Percentiles rank a stretch among this genome's conserved stretches.
phyloP scores from a whole-genome alignment of 495 filamentous ascomycete species.

The Copromyces sp. region DNA sequence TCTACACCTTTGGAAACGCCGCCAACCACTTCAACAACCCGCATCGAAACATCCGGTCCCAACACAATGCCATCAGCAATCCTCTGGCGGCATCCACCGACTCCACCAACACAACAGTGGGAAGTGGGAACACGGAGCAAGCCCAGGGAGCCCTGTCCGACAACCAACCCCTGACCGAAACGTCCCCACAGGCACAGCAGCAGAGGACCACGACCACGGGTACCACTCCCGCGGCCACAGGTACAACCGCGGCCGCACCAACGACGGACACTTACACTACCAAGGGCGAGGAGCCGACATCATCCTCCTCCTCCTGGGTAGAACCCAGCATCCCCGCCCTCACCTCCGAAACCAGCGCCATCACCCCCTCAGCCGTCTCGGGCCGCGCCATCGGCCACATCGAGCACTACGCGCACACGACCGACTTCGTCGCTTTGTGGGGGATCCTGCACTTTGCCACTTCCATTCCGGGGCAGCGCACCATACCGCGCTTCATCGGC shows the following conservation, averaged over 20 bases:
- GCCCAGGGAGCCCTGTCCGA: background rate
- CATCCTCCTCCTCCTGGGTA: conserved; percentile 1
- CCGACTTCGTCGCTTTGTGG: conserved; percentile 66
- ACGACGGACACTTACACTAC: background rate
- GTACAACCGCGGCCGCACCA: background rate
- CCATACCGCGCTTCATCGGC: conserved; percentile 58
- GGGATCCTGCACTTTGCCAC: conserved; percentile 62
- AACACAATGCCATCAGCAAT: conserved; percentile 12
- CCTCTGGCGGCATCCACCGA: conserved; percentile 17
- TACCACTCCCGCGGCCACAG: background rate
- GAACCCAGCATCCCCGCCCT: conserved; percentile 3
- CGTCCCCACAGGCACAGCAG: background rate
- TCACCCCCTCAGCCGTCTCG: conserved; percentile 12
- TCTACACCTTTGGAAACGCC: conserved; percentile 79
- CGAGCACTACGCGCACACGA: conserved; percentile 74
- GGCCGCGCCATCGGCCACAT: conserved; percentile 56
- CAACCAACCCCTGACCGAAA: background rate
- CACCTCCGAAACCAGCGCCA: conserved; percentile 8
- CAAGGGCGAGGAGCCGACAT: background rate
- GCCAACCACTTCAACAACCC: conserved; percentile 89
- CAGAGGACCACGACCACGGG: background rate
- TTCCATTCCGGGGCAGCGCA: conserved; percentile 21
- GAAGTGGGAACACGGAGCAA: background rate
- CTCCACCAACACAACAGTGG: conserved; percentile 6
- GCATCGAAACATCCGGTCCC: conserved; percentile 27